phyloP scores from a whole-genome alignment of 257 asterid species.

The Solanum paucissectum region DNA sequence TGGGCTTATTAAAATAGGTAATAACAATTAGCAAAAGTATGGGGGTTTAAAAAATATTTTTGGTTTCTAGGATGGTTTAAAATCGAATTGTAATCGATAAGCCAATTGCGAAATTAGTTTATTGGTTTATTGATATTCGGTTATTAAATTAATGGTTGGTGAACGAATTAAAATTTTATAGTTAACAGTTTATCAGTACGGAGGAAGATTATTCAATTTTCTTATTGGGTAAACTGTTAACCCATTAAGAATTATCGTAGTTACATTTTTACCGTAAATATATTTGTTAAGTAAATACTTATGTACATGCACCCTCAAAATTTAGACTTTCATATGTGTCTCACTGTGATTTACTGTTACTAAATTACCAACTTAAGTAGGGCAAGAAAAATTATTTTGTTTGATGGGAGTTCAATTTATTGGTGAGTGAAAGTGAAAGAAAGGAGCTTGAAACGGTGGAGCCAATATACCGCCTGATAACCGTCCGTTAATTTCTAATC shows the following conservation, averaged over 20 bases:
- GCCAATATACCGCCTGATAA: too few relatives aligned
- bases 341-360: too few relatives aligned
- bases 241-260: neutral
- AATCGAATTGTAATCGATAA: too few relatives aligned
- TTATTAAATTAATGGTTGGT: neutral
- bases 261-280: neutral
- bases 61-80: too few relatives aligned
- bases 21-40: neutral
- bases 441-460: too few relatives aligned
- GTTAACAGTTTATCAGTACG: neutral
- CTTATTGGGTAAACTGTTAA: neutral
- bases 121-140: neutral
- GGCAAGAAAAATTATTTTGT: too few relatives aligned
- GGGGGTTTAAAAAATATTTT: neutral
- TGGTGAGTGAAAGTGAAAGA: too few relatives aligned
- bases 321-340: too few relatives aligned
- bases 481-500: too few relatives aligned
- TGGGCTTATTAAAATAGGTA: neutral
- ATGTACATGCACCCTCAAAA: neutral
- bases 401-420: too few relatives aligned
- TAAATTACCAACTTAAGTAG: too few relatives aligned
- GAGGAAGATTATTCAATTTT: neutral
- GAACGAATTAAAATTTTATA: neutral
- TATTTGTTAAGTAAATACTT: neutral
- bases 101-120: rapidly evolving